phyloP scores from a whole-genome alignment of 2,329 filamentous ascomycete genomes.

The Trichoderma harzianum region DNA sequence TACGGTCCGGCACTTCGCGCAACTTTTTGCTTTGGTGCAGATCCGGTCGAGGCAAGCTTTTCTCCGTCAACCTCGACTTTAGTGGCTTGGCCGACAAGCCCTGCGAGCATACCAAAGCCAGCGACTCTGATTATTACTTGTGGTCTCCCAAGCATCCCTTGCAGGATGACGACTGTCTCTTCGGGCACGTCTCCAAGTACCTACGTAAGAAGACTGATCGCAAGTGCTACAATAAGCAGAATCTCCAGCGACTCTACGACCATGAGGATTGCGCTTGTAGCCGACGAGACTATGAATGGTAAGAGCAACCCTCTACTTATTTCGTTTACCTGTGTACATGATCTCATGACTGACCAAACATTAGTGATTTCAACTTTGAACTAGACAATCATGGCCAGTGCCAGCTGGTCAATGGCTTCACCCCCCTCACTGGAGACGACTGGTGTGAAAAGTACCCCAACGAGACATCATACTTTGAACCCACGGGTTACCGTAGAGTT shows the following conservation, averaged over 20 bases:
- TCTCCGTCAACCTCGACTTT: slow-evolving; percentile 86
- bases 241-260: slow-evolving; percentile 66
- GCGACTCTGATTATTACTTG: slow-evolving; percentile 69
- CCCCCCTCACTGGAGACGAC: slow-evolving; percentile 51
- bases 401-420: slow-evolving; percentile 68
- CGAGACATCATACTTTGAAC: slow-evolving; percentile 73
- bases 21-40: slow-evolving; percentile 91
- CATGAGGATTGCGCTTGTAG: slow-evolving; percentile 80
- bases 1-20: slow-evolving; percentile 82
- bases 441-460: slow-evolving; percentile 61
- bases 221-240: slow-evolving; percentile 77
- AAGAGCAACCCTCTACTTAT: slow-evolving; percentile 34
- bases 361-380: slow-evolving; percentile 90
- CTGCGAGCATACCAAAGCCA: slow-evolving; percentile 66
- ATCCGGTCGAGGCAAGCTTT: slow-evolving; percentile 51
- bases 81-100: slow-evolving; percentile 69
- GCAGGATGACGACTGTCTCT: slow-evolving; percentile 76
- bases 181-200: slow-evolving; percentile 86
- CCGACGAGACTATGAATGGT: slow-evolving; percentile 90
- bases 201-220: slow-evolving; percentile 80
- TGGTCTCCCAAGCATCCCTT: slow-evolving; percentile 86
- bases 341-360: neutral
- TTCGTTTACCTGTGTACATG: neutral
- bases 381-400: slow-evolving; percentile 75
- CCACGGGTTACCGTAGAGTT: slow-evolving; percentile 84